A percentile compares a stretch with the other conserved stretches of the same genome.
Evolutionary conservation across 306 rosid genomes (phyloP).

Genomic region (Hippophae tibetana): DNA sequence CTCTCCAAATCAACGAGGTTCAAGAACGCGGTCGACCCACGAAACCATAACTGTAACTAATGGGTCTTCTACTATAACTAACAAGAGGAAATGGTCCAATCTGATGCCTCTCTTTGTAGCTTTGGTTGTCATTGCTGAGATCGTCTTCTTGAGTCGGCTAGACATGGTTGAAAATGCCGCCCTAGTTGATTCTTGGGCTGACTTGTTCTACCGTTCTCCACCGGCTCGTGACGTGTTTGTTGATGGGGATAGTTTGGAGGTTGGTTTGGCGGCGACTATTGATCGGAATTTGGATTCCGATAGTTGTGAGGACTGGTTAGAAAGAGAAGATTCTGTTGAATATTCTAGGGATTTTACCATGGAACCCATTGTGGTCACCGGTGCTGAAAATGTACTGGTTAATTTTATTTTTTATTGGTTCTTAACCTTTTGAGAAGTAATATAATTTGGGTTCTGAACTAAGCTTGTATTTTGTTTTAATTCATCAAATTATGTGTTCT

Average conservation of each 20-base stretch:
- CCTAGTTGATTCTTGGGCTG: conserved; percentile 59
- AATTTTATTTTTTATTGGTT: neutral
- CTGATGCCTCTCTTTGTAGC: conserved; percentile 57
- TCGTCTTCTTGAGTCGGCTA: conserved; percentile 66
- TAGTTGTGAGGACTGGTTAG: conserved; percentile 77
- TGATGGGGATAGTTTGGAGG: conserved; percentile 23
- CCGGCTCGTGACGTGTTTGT: conserved; percentile 17
- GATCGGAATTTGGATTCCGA: conserved; percentile 33
- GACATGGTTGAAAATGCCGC: conserved; percentile 69
- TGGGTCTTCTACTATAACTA: conserved; percentile 14
- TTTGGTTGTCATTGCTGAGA: conserved; percentile 74
- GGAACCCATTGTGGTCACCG: conserved; percentile 63
- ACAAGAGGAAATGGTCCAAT: conserved; percentile 58
- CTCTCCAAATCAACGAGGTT: conserved; percentile 44
- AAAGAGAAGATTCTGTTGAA: conserved; percentile 63
- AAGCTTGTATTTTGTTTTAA: neutral
- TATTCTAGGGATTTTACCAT: conserved; percentile 59
- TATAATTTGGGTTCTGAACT: neutral
- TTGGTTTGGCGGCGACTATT: conserved; percentile 7
- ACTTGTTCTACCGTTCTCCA: conserved; percentile 43
- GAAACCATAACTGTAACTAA: conserved; percentile 36
- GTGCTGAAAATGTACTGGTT: conserved; percentile 53
- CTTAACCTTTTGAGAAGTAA: neutral
- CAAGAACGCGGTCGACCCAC: conserved; percentile 39
- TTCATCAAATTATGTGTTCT: too few species aligned